Base-by-base conservation (phyloP, 1,139 yeast species). In the Candida sp. region DNA sequence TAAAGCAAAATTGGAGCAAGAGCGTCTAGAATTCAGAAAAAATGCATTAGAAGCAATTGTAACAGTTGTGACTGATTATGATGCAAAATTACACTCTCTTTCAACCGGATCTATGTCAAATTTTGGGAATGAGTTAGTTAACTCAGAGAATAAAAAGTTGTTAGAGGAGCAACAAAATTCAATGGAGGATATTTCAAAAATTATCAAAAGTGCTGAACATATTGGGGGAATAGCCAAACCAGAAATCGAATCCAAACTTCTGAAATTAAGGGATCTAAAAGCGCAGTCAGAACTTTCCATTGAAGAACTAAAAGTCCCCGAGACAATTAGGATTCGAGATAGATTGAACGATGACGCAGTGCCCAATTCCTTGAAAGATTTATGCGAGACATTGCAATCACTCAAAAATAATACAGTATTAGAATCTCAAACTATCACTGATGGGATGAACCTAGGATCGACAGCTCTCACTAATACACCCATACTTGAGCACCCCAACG, bases 71-170 rank as follows among this genome's bases (percentile, higher is more conserved):
- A n/a, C 12, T 32, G 34, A 12, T 32, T 32, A 32, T 32, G 34
- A 32, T 11, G 6, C 12, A 12, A 32, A 32, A n/a, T 9, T 32
- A 6, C n/a, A n/a, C 6, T 11, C 19, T 11, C 6, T 12, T 32
- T 32, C 34, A 32, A 32, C 6, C 7, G n/a, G 11, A 32, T 11
- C 34, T 6, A 32, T 32, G 19, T 6, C 19, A 12, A 32, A 12
- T 32, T 32, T 29, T 27, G 33, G 34, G 15, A 27, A 37, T 15
- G 39, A 37, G 9, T 15, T 37, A 7, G 39, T 37, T 19, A n/a
- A 29, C 6, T 37, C 34, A n/a, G 39, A 29, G 25, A 37, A 37
- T 29, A 29, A 27, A 4, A 30, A 37, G 4, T 27, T 37, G 22
- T 3, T 2, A 15, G 15, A 25, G 12, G 33, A 27, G 21, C 39